These are phyloP conservation scores for Ballota nigra DNA, from an alignment of 257 asterid species.

Conservation along the genomic window DNA sequence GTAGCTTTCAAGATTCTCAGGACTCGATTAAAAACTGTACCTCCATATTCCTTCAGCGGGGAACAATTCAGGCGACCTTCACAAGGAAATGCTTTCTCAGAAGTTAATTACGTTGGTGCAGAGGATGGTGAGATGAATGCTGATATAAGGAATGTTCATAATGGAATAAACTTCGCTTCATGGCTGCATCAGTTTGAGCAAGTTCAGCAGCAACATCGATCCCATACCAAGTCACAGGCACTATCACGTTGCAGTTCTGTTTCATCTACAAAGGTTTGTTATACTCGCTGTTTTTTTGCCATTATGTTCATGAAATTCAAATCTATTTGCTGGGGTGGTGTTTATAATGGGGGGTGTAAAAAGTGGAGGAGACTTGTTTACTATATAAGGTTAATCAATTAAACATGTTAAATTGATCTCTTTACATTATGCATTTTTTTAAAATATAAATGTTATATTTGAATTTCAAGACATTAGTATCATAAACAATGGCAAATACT, in stretches of 20 bases:
- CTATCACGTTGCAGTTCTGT: slow-evolving; percentile 46
- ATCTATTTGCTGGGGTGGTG: too few species aligned
- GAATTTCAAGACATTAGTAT: too few species aligned
- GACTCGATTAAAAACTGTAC: slow-evolving; percentile 89
- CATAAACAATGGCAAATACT: too few species aligned
- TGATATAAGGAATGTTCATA: slow-evolving; percentile 37
- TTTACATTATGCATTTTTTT: too few species aligned
- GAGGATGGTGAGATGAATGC: slow-evolving; percentile 59
- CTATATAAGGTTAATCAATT: not conserved
- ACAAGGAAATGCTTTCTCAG: slow-evolving; percentile 46
- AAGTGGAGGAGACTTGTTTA: not conserved
- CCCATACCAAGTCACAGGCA: slow-evolving; percentile 49
- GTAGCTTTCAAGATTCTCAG: slow-evolving; percentile 90
- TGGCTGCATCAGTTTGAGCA: slow-evolving; percentile 69
- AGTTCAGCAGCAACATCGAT: slow-evolving; percentile 79
- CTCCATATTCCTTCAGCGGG: slow-evolving; percentile 72
- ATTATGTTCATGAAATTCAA: too few species aligned
- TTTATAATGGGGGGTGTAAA: too few species aligned
- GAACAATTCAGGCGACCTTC: slow-evolving; percentile 46
- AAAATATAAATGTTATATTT: too few species aligned
- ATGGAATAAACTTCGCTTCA: slow-evolving; percentile 64
- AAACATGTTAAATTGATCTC: too few species aligned
- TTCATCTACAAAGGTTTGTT: slow-evolving; percentile 58
- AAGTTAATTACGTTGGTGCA: slow-evolving; percentile 38
- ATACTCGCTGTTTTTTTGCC: too few species aligned